These are phyloP conservation scores for Aspergillus felis DNA, from an alignment of 2,329 filamentous ascomycete species.

Conservation along the genomic window DNA sequence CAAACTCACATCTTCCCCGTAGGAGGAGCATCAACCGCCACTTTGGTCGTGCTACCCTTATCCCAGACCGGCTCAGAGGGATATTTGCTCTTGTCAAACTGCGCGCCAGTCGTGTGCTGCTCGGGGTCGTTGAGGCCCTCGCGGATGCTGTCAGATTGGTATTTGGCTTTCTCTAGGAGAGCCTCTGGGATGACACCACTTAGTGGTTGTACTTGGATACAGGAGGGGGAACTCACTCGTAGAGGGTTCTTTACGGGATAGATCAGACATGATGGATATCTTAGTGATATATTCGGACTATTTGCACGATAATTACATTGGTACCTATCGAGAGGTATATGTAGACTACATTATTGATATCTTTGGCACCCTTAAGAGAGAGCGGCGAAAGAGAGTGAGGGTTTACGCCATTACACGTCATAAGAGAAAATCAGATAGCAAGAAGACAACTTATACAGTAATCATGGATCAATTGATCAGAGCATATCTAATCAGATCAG, in stretches of 20 bases:
- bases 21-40: not conserved
- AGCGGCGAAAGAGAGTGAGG: not conserved
- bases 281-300: not conserved
- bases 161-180: not conserved
- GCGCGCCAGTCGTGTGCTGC: not conserved
- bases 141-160: not conserved
- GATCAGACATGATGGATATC: conserved; percentile 1
- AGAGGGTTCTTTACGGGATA: conserved; percentile 7
- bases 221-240: not conserved
- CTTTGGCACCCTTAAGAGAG: not conserved
- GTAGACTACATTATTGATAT: not conserved
- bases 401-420: not conserved
- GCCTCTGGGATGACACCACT: not conserved
- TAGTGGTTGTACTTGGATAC: not conserved
- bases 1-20: not conserved
- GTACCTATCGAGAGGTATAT: not conserved
- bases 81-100: not conserved
- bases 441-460: not conserved
- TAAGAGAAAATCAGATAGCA: not conserved
- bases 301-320: not conserved
- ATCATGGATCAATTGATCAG: not conserved
- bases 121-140: not conserved
- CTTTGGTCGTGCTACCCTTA: conserved; percentile 1
- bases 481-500: not conserved
- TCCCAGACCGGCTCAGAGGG: not conserved